Conservation (phyloP, 768 basidiomycete genomes). For the Auricularia cornea region DNA sequence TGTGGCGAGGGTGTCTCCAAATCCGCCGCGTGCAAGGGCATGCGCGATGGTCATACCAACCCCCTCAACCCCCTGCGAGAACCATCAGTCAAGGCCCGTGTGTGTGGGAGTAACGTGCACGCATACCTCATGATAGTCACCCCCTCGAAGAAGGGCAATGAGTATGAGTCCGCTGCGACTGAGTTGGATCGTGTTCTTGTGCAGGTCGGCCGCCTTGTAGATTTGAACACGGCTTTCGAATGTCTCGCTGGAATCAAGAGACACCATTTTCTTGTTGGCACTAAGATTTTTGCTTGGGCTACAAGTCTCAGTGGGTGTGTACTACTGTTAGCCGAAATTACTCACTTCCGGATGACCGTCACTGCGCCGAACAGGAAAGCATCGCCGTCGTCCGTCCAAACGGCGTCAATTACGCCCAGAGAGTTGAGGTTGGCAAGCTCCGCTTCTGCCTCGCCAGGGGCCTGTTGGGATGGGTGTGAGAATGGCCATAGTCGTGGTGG, state of each 20-base stretch:
- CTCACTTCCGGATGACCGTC: conserved; percentile 78
- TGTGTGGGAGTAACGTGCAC: not conserved
- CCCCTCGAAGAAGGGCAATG: conserved; percentile 76
- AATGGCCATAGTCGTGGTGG: too few species aligned
- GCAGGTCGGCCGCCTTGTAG: conserved; percentile 32
- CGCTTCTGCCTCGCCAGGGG: conserved; percentile 92
- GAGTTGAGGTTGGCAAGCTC: conserved; percentile 82
- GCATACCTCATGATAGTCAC: conserved; percentile 68
- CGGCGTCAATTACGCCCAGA: conserved; percentile 75
- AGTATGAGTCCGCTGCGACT: conserved; percentile 64
- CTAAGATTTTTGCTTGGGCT: conserved; percentile 66
- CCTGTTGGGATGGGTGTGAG: conserved; percentile 15
- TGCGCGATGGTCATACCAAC: conserved; percentile 67
- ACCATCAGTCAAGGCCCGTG: not conserved
- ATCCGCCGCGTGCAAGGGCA: conserved; percentile 72
- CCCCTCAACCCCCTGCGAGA: conserved; percentile 42
- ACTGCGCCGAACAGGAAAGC: conserved; percentile 83
- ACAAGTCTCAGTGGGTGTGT: not conserved
- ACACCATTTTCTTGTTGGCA: too few species aligned
- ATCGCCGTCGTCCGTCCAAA: conserved; percentile 91
- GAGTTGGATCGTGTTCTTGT: conserved; percentile 43
- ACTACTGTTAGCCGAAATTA: not conserved
- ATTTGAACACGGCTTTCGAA: conserved; percentile 55
- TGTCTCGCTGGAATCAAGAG: conserved; percentile 59
- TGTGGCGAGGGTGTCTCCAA: conserved; percentile 56